Evolutionary conservation across 208 protist genomes (phyloP).

Genomic region (Crithidia expoeki): DNA sequence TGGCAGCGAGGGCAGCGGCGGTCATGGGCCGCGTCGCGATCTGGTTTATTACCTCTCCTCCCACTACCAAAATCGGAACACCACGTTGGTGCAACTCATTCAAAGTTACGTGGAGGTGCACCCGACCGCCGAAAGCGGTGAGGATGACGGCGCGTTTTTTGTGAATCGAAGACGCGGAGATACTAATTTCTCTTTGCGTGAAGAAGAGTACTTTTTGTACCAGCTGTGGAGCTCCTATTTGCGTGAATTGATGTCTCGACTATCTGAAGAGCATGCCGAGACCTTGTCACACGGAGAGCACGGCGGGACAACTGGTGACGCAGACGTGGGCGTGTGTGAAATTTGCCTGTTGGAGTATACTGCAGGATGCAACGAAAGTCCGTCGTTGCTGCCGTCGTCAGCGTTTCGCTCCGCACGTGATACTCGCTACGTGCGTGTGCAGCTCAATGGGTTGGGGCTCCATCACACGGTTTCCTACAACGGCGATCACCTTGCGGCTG

Average conservation of each 20-base stretch:
- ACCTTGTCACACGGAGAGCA: not conserved
- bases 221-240: conserved; percentile 25
- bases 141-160: not conserved
- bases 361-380: not conserved
- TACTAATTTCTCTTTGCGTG: not conserved
- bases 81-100: conserved; percentile 28
- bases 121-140: not conserved
- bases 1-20: not conserved
- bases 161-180: not conserved
- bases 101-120: conserved; percentile 30
- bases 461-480: conserved; percentile 51
- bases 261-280: not conserved
- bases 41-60: conserved; percentile 25
- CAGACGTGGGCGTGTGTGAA: conserved; percentile 22
- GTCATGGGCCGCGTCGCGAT: conserved; percentile 3
- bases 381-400: not conserved
- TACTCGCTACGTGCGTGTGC: conserved; percentile 28
- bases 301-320: not conserved
- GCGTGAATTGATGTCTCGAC: conserved; percentile 4
- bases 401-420: not conserved
- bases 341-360: conserved; percentile 18
- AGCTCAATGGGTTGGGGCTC: conserved; percentile 42
- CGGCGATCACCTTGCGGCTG: conserved; percentile 55
- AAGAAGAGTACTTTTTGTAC: conserved; percentile 10
- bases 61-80: not conserved